Evolutionary conservation across 2,329 filamentous ascomycete species (phyloP).

Genomic region (Phyllachora maydis): DNA sequence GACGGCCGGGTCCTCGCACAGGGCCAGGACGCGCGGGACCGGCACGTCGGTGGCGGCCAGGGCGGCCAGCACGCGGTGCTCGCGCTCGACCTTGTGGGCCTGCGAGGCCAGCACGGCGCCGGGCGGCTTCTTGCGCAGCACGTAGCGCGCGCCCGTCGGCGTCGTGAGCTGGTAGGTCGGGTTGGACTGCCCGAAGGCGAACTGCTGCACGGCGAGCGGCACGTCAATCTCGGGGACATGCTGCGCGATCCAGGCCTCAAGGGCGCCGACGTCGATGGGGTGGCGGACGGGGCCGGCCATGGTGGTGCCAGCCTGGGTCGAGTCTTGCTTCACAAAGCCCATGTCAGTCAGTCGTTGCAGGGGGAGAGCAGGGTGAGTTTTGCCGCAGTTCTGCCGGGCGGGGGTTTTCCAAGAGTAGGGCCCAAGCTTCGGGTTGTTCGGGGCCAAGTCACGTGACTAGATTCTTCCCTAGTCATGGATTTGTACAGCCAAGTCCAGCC

Average conservation of each 20-base stretch:
- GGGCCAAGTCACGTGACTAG: too few species aligned
- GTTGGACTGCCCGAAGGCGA: conserved; percentile 93
- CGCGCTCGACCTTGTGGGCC: conserved; percentile 89
- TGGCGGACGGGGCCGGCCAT: conserved; percentile 85
- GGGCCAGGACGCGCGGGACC: conserved; percentile 61
- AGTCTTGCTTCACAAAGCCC: too few species aligned
- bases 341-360: too few species aligned
- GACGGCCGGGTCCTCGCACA: conserved; percentile 66
- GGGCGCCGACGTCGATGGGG: conserved; percentile 61
- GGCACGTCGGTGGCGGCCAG: conserved; percentile 56
- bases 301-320: too few species aligned
- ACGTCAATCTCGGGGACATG: conserved; percentile 70
- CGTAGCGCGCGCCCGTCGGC: conserved; percentile 48
- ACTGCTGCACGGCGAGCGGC: conserved; percentile 85
- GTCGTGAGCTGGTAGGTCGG: conserved; percentile 85
- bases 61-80: conserved; percentile 78
- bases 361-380: too few species aligned
- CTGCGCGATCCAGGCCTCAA: conserved; percentile 58
- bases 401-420: too few species aligned
- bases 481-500: too few species aligned
- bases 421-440: too few species aligned
- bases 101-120: conserved; percentile 82
- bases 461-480: too few species aligned
- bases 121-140: conserved; percentile 96
- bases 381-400: too few species aligned